These are phyloP conservation scores for Croton setiger DNA, from an alignment of 441 rosid genomes.

Conservation along the genomic window DNA sequence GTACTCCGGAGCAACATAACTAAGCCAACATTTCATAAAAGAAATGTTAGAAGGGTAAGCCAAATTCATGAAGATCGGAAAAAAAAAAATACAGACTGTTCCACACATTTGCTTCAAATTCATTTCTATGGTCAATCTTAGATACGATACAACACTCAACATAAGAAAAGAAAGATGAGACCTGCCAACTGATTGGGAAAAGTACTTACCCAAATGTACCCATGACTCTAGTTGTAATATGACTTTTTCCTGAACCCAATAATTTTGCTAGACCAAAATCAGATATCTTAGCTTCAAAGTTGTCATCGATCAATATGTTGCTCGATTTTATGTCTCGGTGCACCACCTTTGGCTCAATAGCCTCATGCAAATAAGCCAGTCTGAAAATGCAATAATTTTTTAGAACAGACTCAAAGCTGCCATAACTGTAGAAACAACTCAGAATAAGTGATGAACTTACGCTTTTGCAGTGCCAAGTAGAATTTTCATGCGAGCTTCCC, in stretches of 20 bases:
- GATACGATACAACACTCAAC: constrained; percentile 17
- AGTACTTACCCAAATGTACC: constrained; percentile 87
- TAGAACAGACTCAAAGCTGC: constrained; percentile 13
- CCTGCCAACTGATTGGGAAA: background rate
- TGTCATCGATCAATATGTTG: constrained; percentile 81
- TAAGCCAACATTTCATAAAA: constrained; percentile 22
- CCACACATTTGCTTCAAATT: background rate
- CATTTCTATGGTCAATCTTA: constrained; percentile 9
- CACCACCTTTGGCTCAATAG: constrained; percentile 97
- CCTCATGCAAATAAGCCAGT: constrained; percentile 91
- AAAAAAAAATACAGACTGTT: background rate
- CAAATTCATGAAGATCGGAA: background rate
- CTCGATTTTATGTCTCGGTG: constrained; percentile 97
- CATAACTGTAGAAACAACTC: constrained; percentile 7
- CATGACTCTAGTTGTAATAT: constrained; percentile 95
- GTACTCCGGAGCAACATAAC: constrained; percentile 95
- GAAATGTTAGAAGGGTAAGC: background rate
- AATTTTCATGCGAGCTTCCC: constrained; percentile 91
- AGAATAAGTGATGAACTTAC: constrained; percentile 39
- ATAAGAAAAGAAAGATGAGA: background rate
- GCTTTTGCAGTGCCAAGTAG: constrained; percentile 93
- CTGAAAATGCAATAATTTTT: constrained; percentile 33
- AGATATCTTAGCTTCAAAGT: constrained; percentile 83
- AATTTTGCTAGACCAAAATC: constrained; percentile 96
- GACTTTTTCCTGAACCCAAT: constrained; percentile 88